These are phyloP conservation scores for Linum trigynum DNA, from an alignment of 345 rosid species.

Conservation along the genomic window DNA sequence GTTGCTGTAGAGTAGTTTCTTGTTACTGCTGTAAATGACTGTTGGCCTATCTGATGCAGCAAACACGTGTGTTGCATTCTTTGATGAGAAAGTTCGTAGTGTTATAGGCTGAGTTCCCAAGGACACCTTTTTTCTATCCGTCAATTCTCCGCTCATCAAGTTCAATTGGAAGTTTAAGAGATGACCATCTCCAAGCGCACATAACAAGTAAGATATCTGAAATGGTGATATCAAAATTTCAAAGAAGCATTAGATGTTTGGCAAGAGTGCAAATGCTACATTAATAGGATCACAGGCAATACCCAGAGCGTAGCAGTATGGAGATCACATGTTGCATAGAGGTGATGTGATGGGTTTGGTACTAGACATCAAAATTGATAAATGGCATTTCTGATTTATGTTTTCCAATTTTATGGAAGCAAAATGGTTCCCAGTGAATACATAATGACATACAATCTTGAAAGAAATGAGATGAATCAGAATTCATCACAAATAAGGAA, in stretches of 20 bases:
- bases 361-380: no score
- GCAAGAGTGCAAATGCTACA: neutral
- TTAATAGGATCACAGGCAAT: neutral
- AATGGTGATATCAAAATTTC: constrained; percentile 12
- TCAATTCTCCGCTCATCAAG: constrained; percentile 56
- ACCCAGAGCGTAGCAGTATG: neutral
- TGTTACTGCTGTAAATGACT: constrained; percentile 94
- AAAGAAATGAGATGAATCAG: neutral
- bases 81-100: constrained; percentile 91
- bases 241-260: neutral
- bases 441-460: no score
- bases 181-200: constrained; percentile 98
- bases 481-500: neutral
- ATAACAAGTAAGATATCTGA: constrained; percentile 83
- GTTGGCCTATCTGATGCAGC: constrained; percentile 98
- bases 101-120: constrained; percentile 94
- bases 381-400: no score
- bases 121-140: constrained; percentile 81
- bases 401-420: no score
- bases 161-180: constrained; percentile 75
- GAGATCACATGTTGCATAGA: neutral
- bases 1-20: constrained; percentile 88
- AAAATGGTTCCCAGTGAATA: no score
- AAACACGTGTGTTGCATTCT: constrained; percentile 79
- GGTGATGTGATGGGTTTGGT: no score